phyloP scores from a whole-genome alignment of 2,329 filamentous ascomycete species.

The Myriangium duriaei region DNA sequence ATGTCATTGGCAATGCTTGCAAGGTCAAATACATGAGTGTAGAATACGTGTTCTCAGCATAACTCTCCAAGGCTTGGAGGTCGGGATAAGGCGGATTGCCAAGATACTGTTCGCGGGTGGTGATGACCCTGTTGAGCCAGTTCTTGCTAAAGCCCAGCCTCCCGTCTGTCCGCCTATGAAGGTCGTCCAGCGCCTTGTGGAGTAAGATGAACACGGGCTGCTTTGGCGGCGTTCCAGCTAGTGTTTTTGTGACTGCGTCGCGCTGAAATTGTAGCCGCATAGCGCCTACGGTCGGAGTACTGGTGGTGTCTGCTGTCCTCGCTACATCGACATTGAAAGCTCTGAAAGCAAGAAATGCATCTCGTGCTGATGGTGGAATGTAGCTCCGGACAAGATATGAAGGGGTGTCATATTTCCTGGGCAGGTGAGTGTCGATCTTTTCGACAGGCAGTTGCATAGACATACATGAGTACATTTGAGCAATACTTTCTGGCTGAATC shows the following conservation, averaged over 20 bases:
- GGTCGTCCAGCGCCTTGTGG: conserved; percentile 53
- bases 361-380: conserved; percentile 58
- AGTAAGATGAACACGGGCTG: conserved; percentile 85
- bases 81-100: conserved; percentile 69
- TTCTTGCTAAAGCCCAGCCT: conserved; percentile 39
- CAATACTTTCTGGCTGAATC: conserved; percentile 46
- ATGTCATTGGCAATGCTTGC: conserved; percentile 64
- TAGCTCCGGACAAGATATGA: conserved; percentile 79
- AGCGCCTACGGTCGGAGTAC: conserved; percentile 70
- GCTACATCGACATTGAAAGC: conserved; percentile 89
- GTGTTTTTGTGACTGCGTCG: conserved; percentile 66
- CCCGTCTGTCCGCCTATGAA: conserved; percentile 35
- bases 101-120: conserved; percentile 69
- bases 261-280: conserved; percentile 95
- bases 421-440: conserved; percentile 6
- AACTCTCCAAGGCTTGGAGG: conserved; percentile 64
- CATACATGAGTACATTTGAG: conserved; percentile 43
- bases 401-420: conserved; percentile 75
- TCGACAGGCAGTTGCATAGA: not conserved
- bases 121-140: conserved; percentile 58
- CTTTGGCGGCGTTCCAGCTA: conserved; percentile 67
- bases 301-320: conserved; percentile 78
- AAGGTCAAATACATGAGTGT: conserved; percentile 82
- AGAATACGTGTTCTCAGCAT: conserved; percentile 90
- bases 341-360: conserved; percentile 81